A percentile compares a stretch with the other conserved stretches of the same genome.
phyloP scores from a whole-genome alignment of 225 moss, liverwort and hornwort species.

The Rhytidiadelphus loreus region DNA sequence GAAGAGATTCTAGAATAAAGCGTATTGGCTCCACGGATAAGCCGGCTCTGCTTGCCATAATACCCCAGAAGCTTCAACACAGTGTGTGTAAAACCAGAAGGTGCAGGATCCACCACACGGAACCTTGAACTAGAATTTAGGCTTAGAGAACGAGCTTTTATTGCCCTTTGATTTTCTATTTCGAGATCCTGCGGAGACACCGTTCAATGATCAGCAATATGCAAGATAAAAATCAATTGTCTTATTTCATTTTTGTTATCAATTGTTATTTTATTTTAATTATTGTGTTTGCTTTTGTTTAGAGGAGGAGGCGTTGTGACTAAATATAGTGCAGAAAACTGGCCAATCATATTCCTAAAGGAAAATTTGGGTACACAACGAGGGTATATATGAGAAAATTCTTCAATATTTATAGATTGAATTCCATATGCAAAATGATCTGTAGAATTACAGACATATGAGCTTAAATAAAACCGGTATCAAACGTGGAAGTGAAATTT shows the following conservation, averaged over 20 bases:
- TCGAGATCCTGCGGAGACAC: constrained; percentile 20
- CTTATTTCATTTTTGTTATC: neutral
- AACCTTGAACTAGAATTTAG: constrained; percentile 43
- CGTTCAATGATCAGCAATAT: neutral
- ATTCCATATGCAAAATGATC: neutral
- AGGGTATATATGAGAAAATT: neutral
- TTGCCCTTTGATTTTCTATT: constrained; percentile 8
- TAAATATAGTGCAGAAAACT: neutral
- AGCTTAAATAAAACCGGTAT: neutral
- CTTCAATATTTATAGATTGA: neutral
- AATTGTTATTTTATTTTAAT: neutral
- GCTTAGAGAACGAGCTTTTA: constrained; percentile 51
- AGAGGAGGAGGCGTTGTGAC: neutral
- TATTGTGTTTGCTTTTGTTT: neutral
- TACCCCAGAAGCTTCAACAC: constrained; percentile 71
- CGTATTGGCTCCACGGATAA: constrained; percentile 74
- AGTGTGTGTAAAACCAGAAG: constrained; percentile 43
- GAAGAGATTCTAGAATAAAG: constrained; percentile 64
- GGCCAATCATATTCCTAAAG: neutral
- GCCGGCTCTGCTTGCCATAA: constrained; percentile 76
- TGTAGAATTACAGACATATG: neutral
- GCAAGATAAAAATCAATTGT: neutral
- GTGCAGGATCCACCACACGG: constrained; percentile 59
- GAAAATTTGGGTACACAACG: neutral
- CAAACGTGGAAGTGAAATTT: neutral